Conservation (phyloP, 1,139 yeast genomes). For the Geotrichum klebahnii region DNA sequence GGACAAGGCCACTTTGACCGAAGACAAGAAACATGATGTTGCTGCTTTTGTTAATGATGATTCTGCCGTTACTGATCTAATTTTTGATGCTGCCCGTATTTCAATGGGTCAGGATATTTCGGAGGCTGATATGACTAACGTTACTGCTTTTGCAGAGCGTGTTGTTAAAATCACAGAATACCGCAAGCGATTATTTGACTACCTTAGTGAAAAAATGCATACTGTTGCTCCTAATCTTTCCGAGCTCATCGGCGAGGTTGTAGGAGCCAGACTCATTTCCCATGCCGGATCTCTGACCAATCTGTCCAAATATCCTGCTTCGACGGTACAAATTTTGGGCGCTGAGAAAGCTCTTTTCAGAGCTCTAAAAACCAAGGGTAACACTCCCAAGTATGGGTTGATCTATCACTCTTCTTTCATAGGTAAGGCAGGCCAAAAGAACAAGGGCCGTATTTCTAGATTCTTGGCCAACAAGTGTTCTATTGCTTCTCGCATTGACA, state of each 20-base stretch:
- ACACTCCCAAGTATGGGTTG: conserved; percentile 96
- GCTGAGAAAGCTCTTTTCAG: conserved; percentile 98
- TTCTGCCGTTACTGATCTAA: conserved; percentile 86
- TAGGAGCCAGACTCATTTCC: conserved; percentile 96
- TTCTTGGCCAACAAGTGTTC: conserved; percentile 98
- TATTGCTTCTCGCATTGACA: conserved; percentile 96
- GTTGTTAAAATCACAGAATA: conserved; percentile 91
- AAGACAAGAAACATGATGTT: conserved; percentile 81
- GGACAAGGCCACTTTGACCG: conserved; percentile 82
- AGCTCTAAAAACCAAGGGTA: conserved; percentile 96
- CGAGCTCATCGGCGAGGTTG: conserved; percentile 92
- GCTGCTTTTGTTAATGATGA: conserved; percentile 89
- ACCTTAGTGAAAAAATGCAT: conserved; percentile 90
- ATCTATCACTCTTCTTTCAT: conserved; percentile 95
- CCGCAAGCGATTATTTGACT: conserved; percentile 87
- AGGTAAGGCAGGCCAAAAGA: conserved; percentile 93
- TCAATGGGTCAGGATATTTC: conserved; percentile 98
- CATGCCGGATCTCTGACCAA: conserved; percentile 95
- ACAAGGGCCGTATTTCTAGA: conserved; percentile 98
- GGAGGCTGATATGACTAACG: conserved; percentile 78
- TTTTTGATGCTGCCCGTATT: conserved; percentile 92
- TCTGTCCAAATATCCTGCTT: conserved; percentile 96
- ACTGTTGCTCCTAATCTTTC: conserved; percentile 98
- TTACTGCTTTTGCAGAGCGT: conserved; percentile 85
- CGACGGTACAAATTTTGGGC: conserved; percentile 96